Evolutionary conservation across 163 green algal genomes (phyloP).

Genomic region (Scenedesmus sp.): DNA sequence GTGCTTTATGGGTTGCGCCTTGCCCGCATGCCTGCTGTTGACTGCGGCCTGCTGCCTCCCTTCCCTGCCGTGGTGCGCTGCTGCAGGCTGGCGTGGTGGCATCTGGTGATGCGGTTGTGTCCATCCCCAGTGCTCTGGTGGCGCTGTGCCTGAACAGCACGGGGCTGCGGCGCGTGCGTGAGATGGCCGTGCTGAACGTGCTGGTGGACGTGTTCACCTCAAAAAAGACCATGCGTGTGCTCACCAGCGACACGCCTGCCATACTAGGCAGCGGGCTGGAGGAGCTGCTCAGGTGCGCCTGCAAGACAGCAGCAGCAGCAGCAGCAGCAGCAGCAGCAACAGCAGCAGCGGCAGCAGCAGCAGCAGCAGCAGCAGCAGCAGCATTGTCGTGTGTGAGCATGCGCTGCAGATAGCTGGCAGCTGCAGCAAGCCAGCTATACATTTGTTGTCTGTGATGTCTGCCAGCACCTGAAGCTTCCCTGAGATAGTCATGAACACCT

Average conservation of each 20-base stretch:
- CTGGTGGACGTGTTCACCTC: constrained; percentile 82
- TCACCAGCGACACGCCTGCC: constrained; percentile 80
- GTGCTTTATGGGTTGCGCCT: too few species aligned
- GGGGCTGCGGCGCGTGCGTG: constrained; percentile 81
- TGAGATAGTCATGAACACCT: not conserved
- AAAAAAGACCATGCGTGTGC: constrained; percentile 72
- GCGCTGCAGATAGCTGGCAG: not conserved
- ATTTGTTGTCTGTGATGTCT: not conserved
- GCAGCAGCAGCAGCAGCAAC: not conserved
- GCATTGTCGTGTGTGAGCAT: not conserved
- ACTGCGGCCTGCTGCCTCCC: not conserved
- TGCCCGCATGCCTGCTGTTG: not conserved
- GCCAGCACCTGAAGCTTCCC: not conserved
- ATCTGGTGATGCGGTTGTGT: constrained; percentile 85
- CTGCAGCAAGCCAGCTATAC: not conserved
- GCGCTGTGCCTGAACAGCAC: constrained; percentile 91
- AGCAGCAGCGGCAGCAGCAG: not conserved
- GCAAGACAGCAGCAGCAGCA: not conserved
- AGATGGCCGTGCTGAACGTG: constrained; percentile 65
- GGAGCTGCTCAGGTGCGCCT: constrained; percentile 86
- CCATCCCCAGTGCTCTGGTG: constrained; percentile 86
- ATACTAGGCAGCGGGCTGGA: constrained; percentile 90
- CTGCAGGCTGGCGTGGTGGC: constrained; percentile 81
- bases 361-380: not conserved
- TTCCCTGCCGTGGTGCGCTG: not conserved